Base-by-base conservation (phyloP, 345 rosid genomes). In the Eucalyptus curtisii region DNA sequence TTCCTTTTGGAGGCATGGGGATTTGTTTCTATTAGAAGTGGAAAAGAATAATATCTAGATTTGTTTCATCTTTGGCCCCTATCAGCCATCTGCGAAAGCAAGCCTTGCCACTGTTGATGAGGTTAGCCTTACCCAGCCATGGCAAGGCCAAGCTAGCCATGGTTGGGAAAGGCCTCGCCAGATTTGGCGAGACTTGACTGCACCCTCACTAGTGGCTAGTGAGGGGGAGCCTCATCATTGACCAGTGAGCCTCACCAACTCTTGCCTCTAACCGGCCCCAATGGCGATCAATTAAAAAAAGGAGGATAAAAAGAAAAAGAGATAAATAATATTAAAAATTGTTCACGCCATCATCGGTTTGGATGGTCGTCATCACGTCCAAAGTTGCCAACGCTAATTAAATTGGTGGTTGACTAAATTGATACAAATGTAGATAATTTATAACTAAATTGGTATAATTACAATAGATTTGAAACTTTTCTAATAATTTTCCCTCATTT, bases 221-320 rank as follows among this genome's bases (percentile, higher is more conserved):
- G 61, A 24, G 13, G 61, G 53, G 11, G 2, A 22, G 27, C 12
- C 27, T 55, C 11, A 1, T 9, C 5, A 8, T 55, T 55, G 27
- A 3, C 27, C 5, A 55, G 3, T 1, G 3, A 24, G 30, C 2
- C 30, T 55, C 30, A 8, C 27, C 1, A 24, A 22, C 3, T 24
- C 12, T 22, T 8, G 30, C 0, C 30, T 10, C 30, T 55, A 9
- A 10, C 1, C 0, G 5, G 59, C 2, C 11, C 3, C 5, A 22
- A 2, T 4, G 1, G 1, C 0, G 12, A 24, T 55, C 1, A 24
- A 19, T 55, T 24, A 10, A 4, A 10, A 1, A 55, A 55, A 55
- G 13, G 61, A 55, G 59, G 27, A 55, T 3, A 55, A 8, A 55
- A 55, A 55, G 4, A 53, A 53, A 55, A 8, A 55, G 0, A 53